phyloP scores from a whole-genome alignment of 352 stramenopile genomes.

The Phytophthora cactorum region DNA sequence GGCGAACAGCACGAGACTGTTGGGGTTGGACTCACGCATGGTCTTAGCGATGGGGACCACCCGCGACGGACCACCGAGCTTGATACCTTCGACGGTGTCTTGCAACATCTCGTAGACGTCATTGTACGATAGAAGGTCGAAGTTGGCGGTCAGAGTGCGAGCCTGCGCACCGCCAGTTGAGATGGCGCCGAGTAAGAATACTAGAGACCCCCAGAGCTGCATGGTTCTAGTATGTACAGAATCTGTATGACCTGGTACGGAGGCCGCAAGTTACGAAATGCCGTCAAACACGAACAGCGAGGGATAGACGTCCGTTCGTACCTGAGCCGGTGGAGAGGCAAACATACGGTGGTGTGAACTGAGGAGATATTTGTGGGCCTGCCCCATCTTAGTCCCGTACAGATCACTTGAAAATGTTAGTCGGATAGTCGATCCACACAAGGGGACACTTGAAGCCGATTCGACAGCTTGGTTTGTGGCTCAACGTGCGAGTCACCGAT shows the following conservation, averaged over 20 bases:
- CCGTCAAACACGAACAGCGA: not conserved
- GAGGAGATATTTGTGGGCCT: conserved; percentile 25
- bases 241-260: not conserved
- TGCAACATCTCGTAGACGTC: conserved; percentile 85
- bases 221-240: conserved; percentile 13
- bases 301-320: conserved; percentile 5
- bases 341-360: conserved; percentile 28
- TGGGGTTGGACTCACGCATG: conserved; percentile 63
- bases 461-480: conserved; percentile 19
- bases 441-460: conserved; percentile 21
- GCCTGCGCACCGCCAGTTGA: conserved; percentile 10
- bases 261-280: conserved; percentile 28
- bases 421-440: conserved; percentile 27
- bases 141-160: conserved; percentile 51
- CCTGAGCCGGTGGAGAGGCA: conserved; percentile 26
- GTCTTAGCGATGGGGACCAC: conserved; percentile 69
- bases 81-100: conserved; percentile 65
- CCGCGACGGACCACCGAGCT: conserved; percentile 74
- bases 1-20: conserved; percentile 79
- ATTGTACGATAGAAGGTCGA: conserved; percentile 81
- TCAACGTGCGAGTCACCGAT: conserved; percentile 2
- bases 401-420: conserved; percentile 29
- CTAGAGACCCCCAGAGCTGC: conserved; percentile 28
- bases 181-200: conserved; percentile 14
- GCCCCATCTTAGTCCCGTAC: conserved; percentile 27